phyloP scores from a whole-genome alignment of 2,329 filamentous ascomycete species.

The Trichoderma semiorbis region DNA sequence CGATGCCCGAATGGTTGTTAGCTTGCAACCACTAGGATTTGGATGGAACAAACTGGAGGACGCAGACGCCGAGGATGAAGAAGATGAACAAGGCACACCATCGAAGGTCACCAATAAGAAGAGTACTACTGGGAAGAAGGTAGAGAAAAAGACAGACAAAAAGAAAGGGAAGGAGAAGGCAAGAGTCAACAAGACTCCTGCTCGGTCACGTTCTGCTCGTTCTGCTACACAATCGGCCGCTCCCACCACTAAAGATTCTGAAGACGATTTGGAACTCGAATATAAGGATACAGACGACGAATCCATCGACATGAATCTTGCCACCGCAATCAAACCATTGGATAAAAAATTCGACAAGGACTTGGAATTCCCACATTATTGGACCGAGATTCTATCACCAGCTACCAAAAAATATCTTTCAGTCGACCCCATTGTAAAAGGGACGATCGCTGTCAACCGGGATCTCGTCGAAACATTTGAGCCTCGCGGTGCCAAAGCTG shows the following conservation, averaged over 20 bases:
- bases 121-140: slow-evolving; percentile 6
- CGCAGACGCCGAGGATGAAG: slow-evolving; percentile 51
- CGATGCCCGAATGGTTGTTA: slow-evolving; percentile 79
- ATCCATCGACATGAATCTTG: slow-evolving; percentile 52
- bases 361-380: slow-evolving; percentile 82
- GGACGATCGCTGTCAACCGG: slow-evolving; percentile 65
- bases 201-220: slow-evolving; percentile 18
- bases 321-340: slow-evolving; percentile 37
- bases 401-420: slow-evolving; percentile 74
- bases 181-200: neutral
- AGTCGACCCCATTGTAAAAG: slow-evolving; percentile 71
- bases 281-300: slow-evolving; percentile 54
- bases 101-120: slow-evolving; percentile 12
- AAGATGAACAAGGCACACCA: slow-evolving; percentile 17
- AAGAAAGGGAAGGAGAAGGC: slow-evolving; percentile 23
- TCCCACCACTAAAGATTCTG: slow-evolving; percentile 38
- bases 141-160: slow-evolving; percentile 21
- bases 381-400: slow-evolving; percentile 85
- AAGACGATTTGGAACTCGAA: slow-evolving; percentile 44
- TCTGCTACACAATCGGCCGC: slow-evolving; percentile 10
- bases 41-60: slow-evolving; percentile 88
- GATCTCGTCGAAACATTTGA: slow-evolving; percentile 74
- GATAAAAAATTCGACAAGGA: slow-evolving; percentile 65
- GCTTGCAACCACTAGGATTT: slow-evolving; percentile 81
- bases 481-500: slow-evolving; percentile 76